These are phyloP conservation scores for Aspergillus caelatus DNA, from an alignment of 2,329 filamentous ascomycete genomes.

Conservation along the genomic window DNA sequence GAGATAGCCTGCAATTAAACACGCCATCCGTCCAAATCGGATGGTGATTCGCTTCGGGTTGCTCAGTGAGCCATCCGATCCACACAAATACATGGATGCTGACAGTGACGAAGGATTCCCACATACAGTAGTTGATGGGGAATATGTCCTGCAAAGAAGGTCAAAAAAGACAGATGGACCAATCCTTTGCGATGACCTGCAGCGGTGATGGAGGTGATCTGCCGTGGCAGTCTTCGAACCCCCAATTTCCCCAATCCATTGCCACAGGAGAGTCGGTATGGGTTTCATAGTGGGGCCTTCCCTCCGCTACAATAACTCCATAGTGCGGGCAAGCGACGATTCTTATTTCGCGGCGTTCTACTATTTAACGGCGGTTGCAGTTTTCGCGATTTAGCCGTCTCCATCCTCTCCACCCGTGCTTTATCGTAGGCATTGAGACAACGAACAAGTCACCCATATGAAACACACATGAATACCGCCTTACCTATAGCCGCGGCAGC, in stretches of 20 bases:
- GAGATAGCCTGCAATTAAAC: neutral
- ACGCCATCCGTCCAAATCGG: neutral
- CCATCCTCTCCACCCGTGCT: too few species aligned
- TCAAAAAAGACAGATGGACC: neutral
- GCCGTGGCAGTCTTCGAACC: neutral
- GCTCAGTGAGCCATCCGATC: neutral
- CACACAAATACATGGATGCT: neutral
- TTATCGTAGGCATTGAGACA: neutral
- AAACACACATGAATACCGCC: neutral
- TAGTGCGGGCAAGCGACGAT: constrained; percentile 5
- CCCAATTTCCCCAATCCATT: constrained; percentile 7
- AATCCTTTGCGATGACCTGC: constrained; percentile 11
- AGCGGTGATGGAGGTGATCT: constrained; percentile 9
- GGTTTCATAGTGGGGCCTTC: constrained; percentile 1
- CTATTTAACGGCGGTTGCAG: neutral
- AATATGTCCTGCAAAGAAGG: constrained; percentile 2
- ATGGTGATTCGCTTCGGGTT: neutral
- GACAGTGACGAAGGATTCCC: neutral
- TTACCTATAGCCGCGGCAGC: neutral
- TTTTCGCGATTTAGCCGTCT: neutral
- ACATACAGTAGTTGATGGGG: constrained; percentile 2
- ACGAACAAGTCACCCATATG: constrained; percentile 1
- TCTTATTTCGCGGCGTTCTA: constrained; percentile 1
- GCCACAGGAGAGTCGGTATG: neutral
- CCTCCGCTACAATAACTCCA: neutral